Base-by-base conservation (phyloP, 192 early-diverging fungal species). In the Umbelopsis sp. region DNA sequence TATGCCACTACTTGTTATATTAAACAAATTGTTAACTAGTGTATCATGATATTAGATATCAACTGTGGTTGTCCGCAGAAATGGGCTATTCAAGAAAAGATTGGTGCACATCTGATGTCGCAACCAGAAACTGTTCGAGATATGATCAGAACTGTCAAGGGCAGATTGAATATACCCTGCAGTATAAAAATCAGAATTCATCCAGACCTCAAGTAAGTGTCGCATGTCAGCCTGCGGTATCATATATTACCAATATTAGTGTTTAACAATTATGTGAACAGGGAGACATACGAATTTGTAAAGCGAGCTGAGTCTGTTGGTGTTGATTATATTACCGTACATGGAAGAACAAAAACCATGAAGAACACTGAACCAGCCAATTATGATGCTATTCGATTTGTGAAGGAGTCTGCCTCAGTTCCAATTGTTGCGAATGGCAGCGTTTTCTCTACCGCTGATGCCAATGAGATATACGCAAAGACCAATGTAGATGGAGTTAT, bases 51-150 rank as follows among this genome's bases (percentile, higher is more conserved):
- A 37, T 10, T 27, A 81, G 90, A 93, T 52, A 78, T 93, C 52
- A 93, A 99, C 75, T 99, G 95, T 81, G 97, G 97, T 20, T 99
- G 97, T 71, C 97, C 97, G 18, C 97, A 99, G 80, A 89, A 88
- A 78, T 97, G 95, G 95, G 97, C 97, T 0, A 89, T 93, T 72
- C 81, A 92, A 27, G 97, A 97, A 78, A 78, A 85, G 11, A 94
- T 97, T 69, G 97, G 97, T 3, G 84, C 91, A 0, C 87, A 91
- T 69, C 77, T 98, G 66, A 94, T 97, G 86, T 89, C 91, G 37
- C 76, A 92, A 45, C 97, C 97, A 11, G 97, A 98, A 47, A 81
- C 85, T 18, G 93, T 98, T n/a, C 81, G 86, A 37, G 95, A 95
- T 53, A 98, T 98, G 95, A 91, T 97, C 44, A 81, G 87, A 2